Conservation (phyloP, 1,284 basidiomycete genomes). For the Rugosomyces carneus region DNA sequence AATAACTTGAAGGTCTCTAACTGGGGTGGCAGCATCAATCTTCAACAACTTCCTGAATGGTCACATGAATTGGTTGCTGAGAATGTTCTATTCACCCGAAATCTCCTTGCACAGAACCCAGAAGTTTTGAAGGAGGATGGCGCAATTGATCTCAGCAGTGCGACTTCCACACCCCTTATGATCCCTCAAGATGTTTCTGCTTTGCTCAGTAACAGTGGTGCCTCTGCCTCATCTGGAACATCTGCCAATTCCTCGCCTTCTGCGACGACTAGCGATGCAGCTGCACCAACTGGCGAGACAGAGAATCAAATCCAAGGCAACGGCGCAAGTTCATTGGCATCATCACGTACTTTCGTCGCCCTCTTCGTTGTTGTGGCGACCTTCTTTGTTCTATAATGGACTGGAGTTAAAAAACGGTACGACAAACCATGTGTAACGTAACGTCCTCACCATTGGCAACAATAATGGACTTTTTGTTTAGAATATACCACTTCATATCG, state of each 20-base stretch:
- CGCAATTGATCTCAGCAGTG: constrained; percentile 42
- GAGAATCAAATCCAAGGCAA: constrained; percentile 32
- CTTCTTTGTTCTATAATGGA: constrained; percentile 47
- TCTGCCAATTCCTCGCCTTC: constrained; percentile 24
- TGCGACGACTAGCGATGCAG: constrained; percentile 16
- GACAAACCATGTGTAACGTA: background rate
- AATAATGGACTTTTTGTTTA: constrained; percentile 19
- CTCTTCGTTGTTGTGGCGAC: constrained; percentile 45
- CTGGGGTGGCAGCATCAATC: constrained; percentile 62
- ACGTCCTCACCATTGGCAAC: background rate
- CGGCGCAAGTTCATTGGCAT: constrained; percentile 44
- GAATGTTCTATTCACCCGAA: constrained; percentile 59
- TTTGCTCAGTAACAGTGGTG: constrained; percentile 34
- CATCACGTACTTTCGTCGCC: constrained; percentile 44
- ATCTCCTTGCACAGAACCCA: constrained; percentile 56
- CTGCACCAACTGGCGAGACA: constrained; percentile 19
- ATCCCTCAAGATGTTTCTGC: constrained; percentile 51
- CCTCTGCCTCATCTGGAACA: constrained; percentile 22
- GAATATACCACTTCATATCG: constrained; percentile 18
- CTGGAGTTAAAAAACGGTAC: constrained; percentile 1
- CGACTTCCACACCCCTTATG: constrained; percentile 42
- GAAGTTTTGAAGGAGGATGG: constrained; percentile 49
- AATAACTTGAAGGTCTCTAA: constrained; percentile 39
- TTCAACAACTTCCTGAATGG: constrained; percentile 49
- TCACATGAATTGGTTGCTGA: constrained; percentile 41